Percentiles rank a stretch among this genome's conserved stretches.
phyloP scores from a whole-genome alignment of 2,329 filamentous ascomycete species.

The Colletotrichum horii region DNA sequence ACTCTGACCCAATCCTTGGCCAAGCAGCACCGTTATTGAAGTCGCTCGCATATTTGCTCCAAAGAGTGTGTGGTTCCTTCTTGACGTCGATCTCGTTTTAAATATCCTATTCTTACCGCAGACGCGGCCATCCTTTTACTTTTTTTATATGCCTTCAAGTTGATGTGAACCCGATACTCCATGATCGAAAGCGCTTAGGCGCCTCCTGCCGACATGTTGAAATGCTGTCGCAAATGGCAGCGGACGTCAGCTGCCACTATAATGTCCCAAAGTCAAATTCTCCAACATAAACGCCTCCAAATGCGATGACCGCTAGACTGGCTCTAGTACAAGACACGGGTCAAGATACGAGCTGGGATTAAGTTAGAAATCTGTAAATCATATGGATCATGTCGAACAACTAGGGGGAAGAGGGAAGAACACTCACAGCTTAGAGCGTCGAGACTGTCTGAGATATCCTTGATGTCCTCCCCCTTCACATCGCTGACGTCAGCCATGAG shows the following conservation, averaged over 20 bases:
- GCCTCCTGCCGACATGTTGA: slow-evolving; percentile 12
- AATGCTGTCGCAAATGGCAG: background rate
- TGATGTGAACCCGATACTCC: slow-evolving; percentile 15
- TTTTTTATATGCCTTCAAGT: slow-evolving; percentile 8
- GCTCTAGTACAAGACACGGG: slow-evolving; percentile 50
- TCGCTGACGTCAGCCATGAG: slow-evolving; percentile 97
- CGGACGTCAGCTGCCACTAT: background rate
- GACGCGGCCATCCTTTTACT: background rate
- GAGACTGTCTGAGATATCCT: slow-evolving; percentile 81
- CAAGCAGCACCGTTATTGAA: background rate
- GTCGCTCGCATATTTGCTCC: background rate
- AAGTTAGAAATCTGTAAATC: background rate
- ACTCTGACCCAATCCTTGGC: background rate
- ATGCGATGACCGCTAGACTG: background rate
- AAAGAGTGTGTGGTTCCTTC: background rate
- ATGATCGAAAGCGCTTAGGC: background rate
- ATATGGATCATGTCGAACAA: background rate
- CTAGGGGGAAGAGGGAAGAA: background rate
- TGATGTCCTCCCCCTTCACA: slow-evolving; percentile 81
- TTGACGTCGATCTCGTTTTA: background rate
- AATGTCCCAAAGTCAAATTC: background rate
- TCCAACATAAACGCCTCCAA: slow-evolving; percentile 4
- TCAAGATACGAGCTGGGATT: slow-evolving; percentile 47
- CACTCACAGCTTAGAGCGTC: slow-evolving; percentile 80
- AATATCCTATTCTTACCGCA: background rate